These are phyloP conservation scores for Bruguiera gymnorhiza DNA, from an alignment of 345 rosid genomes.

Conservation along the genomic window DNA sequence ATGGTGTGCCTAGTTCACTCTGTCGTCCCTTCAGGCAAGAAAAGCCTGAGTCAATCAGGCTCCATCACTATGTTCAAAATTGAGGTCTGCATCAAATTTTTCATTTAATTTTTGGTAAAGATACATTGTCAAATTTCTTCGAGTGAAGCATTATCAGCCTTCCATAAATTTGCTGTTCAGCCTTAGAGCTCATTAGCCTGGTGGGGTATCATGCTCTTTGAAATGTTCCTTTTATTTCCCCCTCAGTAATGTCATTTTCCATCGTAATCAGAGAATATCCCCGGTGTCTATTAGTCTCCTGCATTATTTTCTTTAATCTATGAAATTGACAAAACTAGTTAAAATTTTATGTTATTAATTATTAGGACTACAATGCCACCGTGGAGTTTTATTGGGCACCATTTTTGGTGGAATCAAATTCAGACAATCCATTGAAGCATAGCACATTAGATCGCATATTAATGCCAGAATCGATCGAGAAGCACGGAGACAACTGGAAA, in stretches of 20 bases:
- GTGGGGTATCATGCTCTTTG: neutral
- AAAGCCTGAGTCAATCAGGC: conserved; percentile 36
- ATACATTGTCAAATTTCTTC: neutral
- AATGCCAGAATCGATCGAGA: conserved; percentile 51
- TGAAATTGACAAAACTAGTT: neutral
- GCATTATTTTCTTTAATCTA: neutral
- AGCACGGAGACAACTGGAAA: conserved; percentile 57
- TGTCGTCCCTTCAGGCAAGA: conserved; percentile 32
- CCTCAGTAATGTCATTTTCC: neutral
- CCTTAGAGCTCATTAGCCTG: neutral
- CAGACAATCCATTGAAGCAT: conserved; percentile 52
- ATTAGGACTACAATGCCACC: conserved; percentile 55
- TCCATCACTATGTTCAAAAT: conserved; percentile 31
- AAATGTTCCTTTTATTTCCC: neutral
- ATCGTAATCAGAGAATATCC: neutral
- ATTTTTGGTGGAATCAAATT: conserved; percentile 58
- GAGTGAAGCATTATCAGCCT: neutral
- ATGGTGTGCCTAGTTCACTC: conserved; percentile 67
- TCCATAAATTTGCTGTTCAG: neutral
- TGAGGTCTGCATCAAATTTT: conserved; percentile 32
- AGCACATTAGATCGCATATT: conserved; percentile 41
- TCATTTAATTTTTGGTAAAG: neutral
- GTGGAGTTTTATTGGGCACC: conserved; percentile 71
- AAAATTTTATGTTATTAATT: conserved; percentile 5
- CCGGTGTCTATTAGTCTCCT: neutral